Evolutionary conservation across 169 alveolate genomes (phyloP).

Genomic region (Plasmodium fragile): DNA sequence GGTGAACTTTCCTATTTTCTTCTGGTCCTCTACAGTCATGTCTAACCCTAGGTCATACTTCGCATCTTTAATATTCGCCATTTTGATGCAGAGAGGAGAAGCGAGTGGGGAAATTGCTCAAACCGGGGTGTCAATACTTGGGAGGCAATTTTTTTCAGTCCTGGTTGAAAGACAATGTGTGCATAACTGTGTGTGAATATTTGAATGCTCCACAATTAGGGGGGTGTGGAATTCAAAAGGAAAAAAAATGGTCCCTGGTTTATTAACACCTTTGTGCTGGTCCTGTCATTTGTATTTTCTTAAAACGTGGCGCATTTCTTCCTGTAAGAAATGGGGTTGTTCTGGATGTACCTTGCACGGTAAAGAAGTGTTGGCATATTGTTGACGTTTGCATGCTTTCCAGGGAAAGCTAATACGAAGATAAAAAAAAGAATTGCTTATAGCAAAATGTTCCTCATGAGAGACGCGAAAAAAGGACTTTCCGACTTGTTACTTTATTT

Average conservation of each 20-base stretch:
- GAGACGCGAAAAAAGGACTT: background rate
- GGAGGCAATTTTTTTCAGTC: background rate
- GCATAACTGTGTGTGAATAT: background rate
- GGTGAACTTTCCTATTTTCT: conserved; percentile 70
- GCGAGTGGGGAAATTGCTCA: background rate
- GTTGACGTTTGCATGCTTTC: background rate
- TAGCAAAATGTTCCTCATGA: background rate
- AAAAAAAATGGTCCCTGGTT: background rate
- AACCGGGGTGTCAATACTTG: background rate
- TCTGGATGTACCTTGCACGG: background rate
- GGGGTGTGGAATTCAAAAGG: background rate
- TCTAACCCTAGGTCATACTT: conserved; percentile 75
- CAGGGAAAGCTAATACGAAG: background rate
- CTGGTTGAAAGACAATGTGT: background rate
- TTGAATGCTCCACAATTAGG: background rate
- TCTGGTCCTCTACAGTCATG: conserved; percentile 72
- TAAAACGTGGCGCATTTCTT: background rate
- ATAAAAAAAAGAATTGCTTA: background rate
- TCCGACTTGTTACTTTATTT: background rate
- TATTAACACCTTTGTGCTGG: background rate
- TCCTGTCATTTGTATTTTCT: background rate
- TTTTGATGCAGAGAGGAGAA: background rate
- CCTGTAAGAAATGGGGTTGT: background rate
- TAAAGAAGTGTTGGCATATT: background rate
- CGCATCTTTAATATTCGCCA: conserved; percentile 35